Evolutionary conservation across 2,329 filamentous ascomycete species (phyloP).

Genomic region (Chaetomiaceae sp.): DNA sequence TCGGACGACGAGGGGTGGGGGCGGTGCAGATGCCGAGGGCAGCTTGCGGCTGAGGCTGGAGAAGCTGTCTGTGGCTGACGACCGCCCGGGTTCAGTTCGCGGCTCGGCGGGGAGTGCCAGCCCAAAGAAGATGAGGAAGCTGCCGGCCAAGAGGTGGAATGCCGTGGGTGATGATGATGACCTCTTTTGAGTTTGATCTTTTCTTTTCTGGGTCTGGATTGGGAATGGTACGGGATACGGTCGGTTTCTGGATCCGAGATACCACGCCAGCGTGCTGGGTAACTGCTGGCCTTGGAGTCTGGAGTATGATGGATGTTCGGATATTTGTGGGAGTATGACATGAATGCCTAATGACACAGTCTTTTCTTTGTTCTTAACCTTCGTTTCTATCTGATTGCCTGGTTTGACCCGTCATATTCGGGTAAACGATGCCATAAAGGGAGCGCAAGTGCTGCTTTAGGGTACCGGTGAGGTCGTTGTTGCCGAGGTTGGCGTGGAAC

Average conservation of each 20-base stretch:
- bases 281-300: neutral
- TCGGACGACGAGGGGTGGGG: neutral
- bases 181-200: slow-evolving; percentile 33
- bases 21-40: slow-evolving; percentile 13
- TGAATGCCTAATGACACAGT: neutral
- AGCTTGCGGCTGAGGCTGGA: slow-evolving; percentile 47
- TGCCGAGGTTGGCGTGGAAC: too few species aligned
- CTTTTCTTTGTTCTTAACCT: neutral
- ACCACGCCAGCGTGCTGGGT: slow-evolving; percentile 4
- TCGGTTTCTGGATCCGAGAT: slow-evolving; percentile 2
- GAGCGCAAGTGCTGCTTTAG: too few species aligned
- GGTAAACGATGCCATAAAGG: too few species aligned
- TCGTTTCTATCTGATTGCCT: too few species aligned
- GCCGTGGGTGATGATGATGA: slow-evolving; percentile 38
- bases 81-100: slow-evolving; percentile 24
- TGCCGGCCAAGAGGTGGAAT: slow-evolving; percentile 47
- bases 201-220: neutral
- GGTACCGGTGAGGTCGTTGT: too few species aligned
- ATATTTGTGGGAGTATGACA: neutral
- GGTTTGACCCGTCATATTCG: too few species aligned
- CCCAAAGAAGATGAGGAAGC: slow-evolving; percentile 50
- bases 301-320: neutral
- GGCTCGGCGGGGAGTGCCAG: slow-evolving; percentile 34
- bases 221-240: neutral
- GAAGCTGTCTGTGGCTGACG: slow-evolving; percentile 43